Conservation (phyloP, 2,329 filamentous ascomycete genomes). For the Rhytidhysteron rufulum region DNA sequence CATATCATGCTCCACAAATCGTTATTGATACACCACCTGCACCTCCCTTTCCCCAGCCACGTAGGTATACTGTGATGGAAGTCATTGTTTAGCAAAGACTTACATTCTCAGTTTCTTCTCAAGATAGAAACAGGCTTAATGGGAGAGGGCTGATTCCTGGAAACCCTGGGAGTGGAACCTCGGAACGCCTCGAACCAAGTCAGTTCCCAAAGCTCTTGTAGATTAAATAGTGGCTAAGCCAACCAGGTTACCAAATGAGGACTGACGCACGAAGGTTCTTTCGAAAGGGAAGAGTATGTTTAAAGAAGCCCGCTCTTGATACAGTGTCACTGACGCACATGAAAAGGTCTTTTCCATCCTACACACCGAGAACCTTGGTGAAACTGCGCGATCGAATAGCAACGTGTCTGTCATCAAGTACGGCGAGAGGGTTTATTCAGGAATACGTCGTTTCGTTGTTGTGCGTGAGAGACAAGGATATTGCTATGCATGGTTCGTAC, state of each 20-base stretch:
- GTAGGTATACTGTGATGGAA: no score
- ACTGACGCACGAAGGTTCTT: background rate
- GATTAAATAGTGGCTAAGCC: background rate
- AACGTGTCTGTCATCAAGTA: slow-evolving; percentile 2
- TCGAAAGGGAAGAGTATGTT: background rate
- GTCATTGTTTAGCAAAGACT: no score
- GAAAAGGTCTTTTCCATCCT: background rate
- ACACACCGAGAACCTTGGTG: background rate
- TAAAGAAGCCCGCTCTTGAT: no score
- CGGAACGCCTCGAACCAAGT: background rate
- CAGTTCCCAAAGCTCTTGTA: background rate
- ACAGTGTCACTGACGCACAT: background rate
- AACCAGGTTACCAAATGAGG: background rate
- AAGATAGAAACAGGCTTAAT: background rate
- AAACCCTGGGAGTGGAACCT: background rate
- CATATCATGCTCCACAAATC: no score
- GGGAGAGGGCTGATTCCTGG: background rate
- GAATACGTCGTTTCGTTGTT: slow-evolving; percentile 10
- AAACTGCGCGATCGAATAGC: background rate
- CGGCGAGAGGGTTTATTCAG: slow-evolving; percentile 1
- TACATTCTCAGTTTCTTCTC: background rate
- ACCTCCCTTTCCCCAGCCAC: no score
- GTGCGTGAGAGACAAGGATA: slow-evolving; percentile 6
- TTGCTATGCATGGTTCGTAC: slow-evolving; percentile 7
- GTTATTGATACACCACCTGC: no score